Base-by-base conservation (phyloP, 768 basidiomycete genomes). In the Boletus tylopilopsis region DNA sequence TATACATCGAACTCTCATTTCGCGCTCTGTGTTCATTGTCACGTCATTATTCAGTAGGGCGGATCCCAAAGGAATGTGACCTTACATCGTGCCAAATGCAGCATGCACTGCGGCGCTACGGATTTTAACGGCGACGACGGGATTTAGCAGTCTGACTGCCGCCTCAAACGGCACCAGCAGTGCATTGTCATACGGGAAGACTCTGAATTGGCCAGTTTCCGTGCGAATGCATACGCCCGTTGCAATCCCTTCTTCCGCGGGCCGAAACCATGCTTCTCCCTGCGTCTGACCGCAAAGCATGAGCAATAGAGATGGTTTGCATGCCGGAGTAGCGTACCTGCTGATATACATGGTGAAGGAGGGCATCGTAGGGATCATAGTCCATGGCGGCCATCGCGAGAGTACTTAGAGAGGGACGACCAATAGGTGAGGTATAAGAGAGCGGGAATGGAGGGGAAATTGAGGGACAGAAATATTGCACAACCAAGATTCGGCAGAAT, bases 201-300 rank as follows among this genome's bases (percentile, higher is more conserved):
- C 80, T 45, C 91, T 80, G 68, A 85, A 91, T 24, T 78, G 73
- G 32, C 82, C 81, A 8, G 77, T 71, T 36, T 82, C 80, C 7
- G 87, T 79, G 54, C 89, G 76, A 36, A 90, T 69, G 60, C 85
- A 90, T 56, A 90, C 87, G 45, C 88, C 88, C 0, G 83, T 84
- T 38, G 85, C 79, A 35, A 89, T 72, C 54, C 81, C 83, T 64
- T 90, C 87, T 60, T 85, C 85, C 4, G 85, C 78, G 15, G 88
- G 87, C 64, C 88, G 88, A 68, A 90, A 90, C 88, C 88, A 90
- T 1, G 85, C 82, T 58, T 89, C 85, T 10, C 84, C 81, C 64
- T 88, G 85, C 0, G 88, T 90, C 85, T 89, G 73, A 47, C 69
- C 50, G 30, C 16, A 52, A 45, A 12, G 19, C 12, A 30, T 53